These are phyloP conservation scores for Geotrichum reessii DNA, from an alignment of 1,139 yeast genomes.

Conservation along the genomic window DNA sequence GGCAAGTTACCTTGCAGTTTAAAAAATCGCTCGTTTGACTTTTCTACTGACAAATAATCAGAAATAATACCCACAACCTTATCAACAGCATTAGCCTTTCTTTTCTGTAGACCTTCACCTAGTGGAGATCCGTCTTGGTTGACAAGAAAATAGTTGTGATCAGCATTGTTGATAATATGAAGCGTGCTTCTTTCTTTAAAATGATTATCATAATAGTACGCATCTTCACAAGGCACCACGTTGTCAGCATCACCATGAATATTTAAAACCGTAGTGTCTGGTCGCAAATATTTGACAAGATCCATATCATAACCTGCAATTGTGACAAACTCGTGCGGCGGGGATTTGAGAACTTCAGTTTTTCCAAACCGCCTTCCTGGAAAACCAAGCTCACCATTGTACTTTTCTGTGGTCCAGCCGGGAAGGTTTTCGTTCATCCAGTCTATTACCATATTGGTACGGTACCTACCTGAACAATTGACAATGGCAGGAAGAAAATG, in stretches of 20 bases:
- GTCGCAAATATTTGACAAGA: constrained; percentile 39
- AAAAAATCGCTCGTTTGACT: constrained; percentile 51
- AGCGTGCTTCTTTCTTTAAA: constrained; percentile 56
- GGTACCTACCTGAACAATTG: constrained; percentile 66
- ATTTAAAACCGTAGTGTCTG: constrained; percentile 52
- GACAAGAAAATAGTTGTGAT: constrained; percentile 57
- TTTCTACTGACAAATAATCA: constrained; percentile 48
- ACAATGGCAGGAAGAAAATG: constrained; percentile 55
- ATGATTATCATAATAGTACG: constrained; percentile 51
- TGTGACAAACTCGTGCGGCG: constrained; percentile 50
- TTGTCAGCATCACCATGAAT: constrained; percentile 67
- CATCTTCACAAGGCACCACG: constrained; percentile 61
- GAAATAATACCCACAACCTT: constrained; percentile 50
- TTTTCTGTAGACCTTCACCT: constrained; percentile 27
- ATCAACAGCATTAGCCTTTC: constrained; percentile 53
- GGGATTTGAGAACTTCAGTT: constrained; percentile 40
- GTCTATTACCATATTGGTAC: constrained; percentile 31
- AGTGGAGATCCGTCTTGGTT: neutral
- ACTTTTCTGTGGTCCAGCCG: constrained; percentile 39
- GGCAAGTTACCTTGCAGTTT: constrained; percentile 24
- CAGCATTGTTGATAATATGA: constrained; percentile 59
- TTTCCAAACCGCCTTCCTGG: constrained; percentile 49
- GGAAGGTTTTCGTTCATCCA: constrained; percentile 37
- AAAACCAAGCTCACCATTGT: constrained; percentile 23
- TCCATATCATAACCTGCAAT: constrained; percentile 50